A percentile compares a stretch with the other conserved stretches of the same genome.
phyloP scores from a whole-genome alignment of 805 yeast genomes.

The Myxozyma vanderwaltii region DNA sequence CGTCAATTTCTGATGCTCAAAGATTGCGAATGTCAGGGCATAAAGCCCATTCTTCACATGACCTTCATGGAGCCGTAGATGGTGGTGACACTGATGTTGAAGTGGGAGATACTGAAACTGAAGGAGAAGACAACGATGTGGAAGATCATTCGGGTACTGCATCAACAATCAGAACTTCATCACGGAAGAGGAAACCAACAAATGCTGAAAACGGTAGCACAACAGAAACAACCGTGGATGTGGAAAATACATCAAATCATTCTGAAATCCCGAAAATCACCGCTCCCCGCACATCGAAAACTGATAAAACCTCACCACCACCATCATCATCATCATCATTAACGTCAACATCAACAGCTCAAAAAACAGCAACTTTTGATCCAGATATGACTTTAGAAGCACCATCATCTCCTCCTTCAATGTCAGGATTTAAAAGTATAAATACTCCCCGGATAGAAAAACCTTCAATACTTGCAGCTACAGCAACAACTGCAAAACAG shows the following conservation, averaged over 20 bases:
- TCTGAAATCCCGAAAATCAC: background rate
- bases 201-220: background rate
- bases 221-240: conserved; percentile 3
- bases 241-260: background rate
- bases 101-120: conserved; percentile 1
- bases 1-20: conserved; percentile 5
- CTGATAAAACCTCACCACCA: background rate
- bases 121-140: conserved; percentile 3
- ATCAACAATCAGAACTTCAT: background rate
- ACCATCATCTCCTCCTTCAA: conserved; percentile 6
- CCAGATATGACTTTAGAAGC: conserved; percentile 12
- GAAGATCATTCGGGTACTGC: background rate
- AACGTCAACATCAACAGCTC: no score
- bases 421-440: conserved; percentile 32
- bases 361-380: background rate
- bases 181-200: no score
- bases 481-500: background rate
- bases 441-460: conserved; percentile 17
- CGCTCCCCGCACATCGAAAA: background rate
- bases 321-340: no score
- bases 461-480: background rate
- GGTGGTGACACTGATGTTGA: conserved; percentile 7
- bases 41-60: background rate
- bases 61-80: background rate
- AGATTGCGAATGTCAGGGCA: conserved; percentile 5